These are phyloP conservation scores for Russula foetens DNA, from an alignment of 768 basidiomycete species.

Conservation along the genomic window DNA sequence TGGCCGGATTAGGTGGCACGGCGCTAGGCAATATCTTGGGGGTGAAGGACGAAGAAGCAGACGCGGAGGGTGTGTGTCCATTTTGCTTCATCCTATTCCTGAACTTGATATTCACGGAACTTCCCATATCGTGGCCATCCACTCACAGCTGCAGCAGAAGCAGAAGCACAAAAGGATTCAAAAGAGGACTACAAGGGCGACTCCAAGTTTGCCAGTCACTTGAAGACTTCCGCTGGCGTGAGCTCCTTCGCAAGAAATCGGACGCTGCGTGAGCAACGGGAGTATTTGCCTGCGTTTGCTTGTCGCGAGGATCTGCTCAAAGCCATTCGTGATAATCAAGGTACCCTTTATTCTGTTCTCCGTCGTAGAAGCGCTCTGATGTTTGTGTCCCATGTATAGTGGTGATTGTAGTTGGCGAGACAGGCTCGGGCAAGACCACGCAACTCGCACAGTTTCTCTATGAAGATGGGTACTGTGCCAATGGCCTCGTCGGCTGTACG, in stretches of 20 bases:
- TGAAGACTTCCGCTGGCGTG: slow-evolving; percentile 71
- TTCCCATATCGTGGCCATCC: slow-evolving; percentile 22
- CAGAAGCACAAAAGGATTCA: slow-evolving; percentile 39
- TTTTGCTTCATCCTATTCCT: slow-evolving; percentile 23
- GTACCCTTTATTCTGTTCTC: slow-evolving; percentile 31
- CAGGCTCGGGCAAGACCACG: slow-evolving; percentile 98
- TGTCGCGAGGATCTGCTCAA: slow-evolving; percentile 89
- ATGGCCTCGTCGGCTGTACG: slow-evolving; percentile 92
- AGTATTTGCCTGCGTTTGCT: slow-evolving; percentile 96
- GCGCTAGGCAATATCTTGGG: slow-evolving; percentile 97
- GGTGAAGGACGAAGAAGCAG: slow-evolving; percentile 89
- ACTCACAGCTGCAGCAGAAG: slow-evolving; percentile 40
- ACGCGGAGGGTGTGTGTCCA: slow-evolving; percentile 70
- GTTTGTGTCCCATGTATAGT: slow-evolving; percentile 40
- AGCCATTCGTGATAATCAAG: slow-evolving; percentile 91
- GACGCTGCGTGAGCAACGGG: slow-evolving; percentile 89
- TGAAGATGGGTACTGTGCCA: slow-evolving; percentile 90
- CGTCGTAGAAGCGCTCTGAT: neutral
- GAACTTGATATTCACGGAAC: slow-evolving; percentile 79
- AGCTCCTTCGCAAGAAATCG: slow-evolving; percentile 75
- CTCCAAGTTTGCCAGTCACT: slow-evolving; percentile 93
- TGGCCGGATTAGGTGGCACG: slow-evolving; percentile 87
- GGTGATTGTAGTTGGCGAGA: slow-evolving; percentile 94
- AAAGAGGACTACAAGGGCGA: slow-evolving; percentile 83
- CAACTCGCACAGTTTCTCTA: slow-evolving; percentile 93